Base-by-base conservation (phyloP, 441 rosid genomes). In the Euphorbia schlechtendalii region DNA sequence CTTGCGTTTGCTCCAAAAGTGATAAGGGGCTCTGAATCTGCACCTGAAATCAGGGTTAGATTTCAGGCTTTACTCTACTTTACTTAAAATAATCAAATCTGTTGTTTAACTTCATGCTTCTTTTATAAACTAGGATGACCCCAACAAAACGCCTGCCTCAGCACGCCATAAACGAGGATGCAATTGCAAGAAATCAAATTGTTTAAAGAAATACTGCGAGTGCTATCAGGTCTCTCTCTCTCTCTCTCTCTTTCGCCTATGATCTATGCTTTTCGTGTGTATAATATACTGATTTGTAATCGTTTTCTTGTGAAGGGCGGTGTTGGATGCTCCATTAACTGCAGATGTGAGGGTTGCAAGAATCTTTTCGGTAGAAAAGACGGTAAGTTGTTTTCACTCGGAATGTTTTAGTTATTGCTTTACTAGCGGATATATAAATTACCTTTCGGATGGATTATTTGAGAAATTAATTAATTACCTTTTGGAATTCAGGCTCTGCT, bases 1-100 rank as follows among this genome's bases (percentile, higher is more conserved):
- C 93, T 94, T 77, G 99, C 99, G 64, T 94, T 94, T 82, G 97
- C 99, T 79, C 97, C 99, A 59, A 94, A 94, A 89, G 97, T 94
- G 52, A 84, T 94, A 65, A 74, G 87, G 75, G 71, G 71, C 74
- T 60, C 91, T 7, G 96, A 91, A 57, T 61, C 88, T 32, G 65
- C 76, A 55, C 73, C 79, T 27, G 96, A 94, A 75, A 65, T 74
- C 55, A 83, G 92, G 83, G 99, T 94, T 70, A 22, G 81, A 49
- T 56, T 32, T 63, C 18, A 27, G 46, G 25, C n/a, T 64, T 56
- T 14, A 21, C 67, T 21, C 65, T 63, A 2, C 62, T 61, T 21
- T n/a, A 58, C 11, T 59, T 56, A 40, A 54, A 56, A 25, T 58
- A 20, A 38, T 48, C 14, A 45, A 53, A 18, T 58, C 60, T 45